Conservation (phyloP, 192 early-diverging fungal species). For the Phycomyces blakesleeanus region DNA sequence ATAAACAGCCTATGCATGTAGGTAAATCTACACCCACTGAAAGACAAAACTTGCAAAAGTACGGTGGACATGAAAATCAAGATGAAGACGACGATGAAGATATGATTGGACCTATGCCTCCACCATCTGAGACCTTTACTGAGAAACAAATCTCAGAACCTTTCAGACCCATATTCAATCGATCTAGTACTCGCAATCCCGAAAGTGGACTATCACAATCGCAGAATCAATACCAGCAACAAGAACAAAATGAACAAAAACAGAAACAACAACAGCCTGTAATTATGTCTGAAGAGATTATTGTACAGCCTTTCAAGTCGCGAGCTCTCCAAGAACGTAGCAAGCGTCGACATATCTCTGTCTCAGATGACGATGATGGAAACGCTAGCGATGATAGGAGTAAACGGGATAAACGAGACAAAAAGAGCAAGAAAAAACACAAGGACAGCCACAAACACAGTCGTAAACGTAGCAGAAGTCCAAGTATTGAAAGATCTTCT, state of each 20-base stretch:
- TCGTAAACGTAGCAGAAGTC: neutral
- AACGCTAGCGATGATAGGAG: neutral
- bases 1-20: neutral
- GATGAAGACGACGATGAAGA: neutral
- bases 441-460: neutral
- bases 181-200: neutral
- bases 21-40: neutral
- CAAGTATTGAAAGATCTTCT: neutral
- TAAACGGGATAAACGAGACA: neutral
- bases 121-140: neutral
- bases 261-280: neutral
- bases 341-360: neutral
- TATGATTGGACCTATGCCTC: neutral
- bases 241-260: too few species aligned
- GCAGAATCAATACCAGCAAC: neutral
- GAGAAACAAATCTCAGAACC: constrained; percentile 4
- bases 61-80: too few species aligned
- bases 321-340: neutral
- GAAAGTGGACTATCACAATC: neutral
- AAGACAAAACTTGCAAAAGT: too few species aligned
- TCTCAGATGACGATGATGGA: constrained; percentile 13
- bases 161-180: constrained; percentile 35
- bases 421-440: neutral
- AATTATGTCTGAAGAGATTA: constrained; percentile 20
- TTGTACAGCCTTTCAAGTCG: constrained; percentile 25